Base-by-base conservation (phyloP, 768 basidiomycete species). In the Lyophyllum semitale region DNA sequence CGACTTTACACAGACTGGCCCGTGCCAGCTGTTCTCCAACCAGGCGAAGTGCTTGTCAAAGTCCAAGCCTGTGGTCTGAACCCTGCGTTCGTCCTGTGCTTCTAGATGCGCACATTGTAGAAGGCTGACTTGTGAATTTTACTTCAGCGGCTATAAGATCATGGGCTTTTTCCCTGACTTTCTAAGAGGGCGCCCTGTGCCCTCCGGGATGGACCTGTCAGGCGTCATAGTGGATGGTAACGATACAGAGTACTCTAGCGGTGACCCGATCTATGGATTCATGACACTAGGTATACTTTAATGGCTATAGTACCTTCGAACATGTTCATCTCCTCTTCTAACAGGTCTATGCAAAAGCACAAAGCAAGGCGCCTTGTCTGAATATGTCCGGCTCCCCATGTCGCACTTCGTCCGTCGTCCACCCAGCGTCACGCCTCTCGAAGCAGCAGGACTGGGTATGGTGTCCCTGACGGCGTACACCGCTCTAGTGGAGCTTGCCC, bases 221-320 rank as follows among this genome's bases (percentile, higher is more conserved):
- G 86, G 85, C 2, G 66, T 77, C 4, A 64, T 88, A 15, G 79
- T 73, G n/a, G 73, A 77, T 52, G 61, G 72, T 1, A 78, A 79
- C 50, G 73, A 68, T 17, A 70, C 78, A 0, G 71, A 68, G 12
- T 79, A 82, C 62, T 64, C 70, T 9, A 63, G 67, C 2, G 85
- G 85, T 0, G 81, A 86, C 54, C 70, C 75, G 27, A 77, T 88
- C 4, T 79, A 79, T 59, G 86, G 84, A 0, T 68, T 69, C 15
- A 70, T 77, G 13, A 63, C 74, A 1, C 59, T 56, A 32, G 53
- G 59, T 56, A 35, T 27, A 47, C 30, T 13, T 27, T 27, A 7
- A 5, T 25, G 3, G 4, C 32, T 29, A 22, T 7, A 23, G 9
- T 44, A 35, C 3, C 26, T 22, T 23, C n/a, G n/a, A n/a, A n/a